Conservation (phyloP, 2,329 filamentous ascomycete species). For the Microsporum canis region DNA sequence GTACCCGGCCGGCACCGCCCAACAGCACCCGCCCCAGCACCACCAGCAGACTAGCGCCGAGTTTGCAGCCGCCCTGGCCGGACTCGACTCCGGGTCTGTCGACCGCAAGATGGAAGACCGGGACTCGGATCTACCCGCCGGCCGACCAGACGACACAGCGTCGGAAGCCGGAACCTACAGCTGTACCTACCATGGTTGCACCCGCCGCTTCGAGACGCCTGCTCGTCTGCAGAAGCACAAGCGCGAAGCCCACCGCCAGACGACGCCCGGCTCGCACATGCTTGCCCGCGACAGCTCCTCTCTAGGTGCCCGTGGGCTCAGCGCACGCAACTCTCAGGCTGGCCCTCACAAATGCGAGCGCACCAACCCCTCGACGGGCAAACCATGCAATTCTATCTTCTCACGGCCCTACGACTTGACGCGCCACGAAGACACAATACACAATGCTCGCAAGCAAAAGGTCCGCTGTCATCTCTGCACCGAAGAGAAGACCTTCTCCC, state of each 20-base stretch:
- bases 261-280: slow-evolving; percentile 41
- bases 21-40: slow-evolving; percentile 15
- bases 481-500: slow-evolving; percentile 93
- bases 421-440: slow-evolving; percentile 92
- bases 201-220: slow-evolving; percentile 76
- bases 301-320: slow-evolving; percentile 19
- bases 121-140: background rate
- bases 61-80: slow-evolving; percentile 14
- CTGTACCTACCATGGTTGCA: slow-evolving; percentile 89
- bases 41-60: slow-evolving; percentile 17
- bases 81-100: slow-evolving; percentile 24
- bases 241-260: slow-evolving; percentile 77
- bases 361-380: slow-evolving; percentile 88
- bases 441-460: slow-evolving; percentile 89
- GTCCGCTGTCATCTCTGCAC: slow-evolving; percentile 86
- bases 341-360: slow-evolving; percentile 88
- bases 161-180: slow-evolving; percentile 86
- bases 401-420: slow-evolving; percentile 94
- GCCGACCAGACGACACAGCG: slow-evolving; percentile 50
- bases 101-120: slow-evolving; percentile 41
- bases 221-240: slow-evolving; percentile 88
- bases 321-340: slow-evolving; percentile 69
- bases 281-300: slow-evolving; percentile 37
- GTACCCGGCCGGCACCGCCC: slow-evolving; percentile 19
- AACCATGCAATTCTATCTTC: slow-evolving; percentile 88